phyloP scores from a whole-genome alignment of 2,329 filamentous ascomycete species.

The Graphilbum fragrans region DNA sequence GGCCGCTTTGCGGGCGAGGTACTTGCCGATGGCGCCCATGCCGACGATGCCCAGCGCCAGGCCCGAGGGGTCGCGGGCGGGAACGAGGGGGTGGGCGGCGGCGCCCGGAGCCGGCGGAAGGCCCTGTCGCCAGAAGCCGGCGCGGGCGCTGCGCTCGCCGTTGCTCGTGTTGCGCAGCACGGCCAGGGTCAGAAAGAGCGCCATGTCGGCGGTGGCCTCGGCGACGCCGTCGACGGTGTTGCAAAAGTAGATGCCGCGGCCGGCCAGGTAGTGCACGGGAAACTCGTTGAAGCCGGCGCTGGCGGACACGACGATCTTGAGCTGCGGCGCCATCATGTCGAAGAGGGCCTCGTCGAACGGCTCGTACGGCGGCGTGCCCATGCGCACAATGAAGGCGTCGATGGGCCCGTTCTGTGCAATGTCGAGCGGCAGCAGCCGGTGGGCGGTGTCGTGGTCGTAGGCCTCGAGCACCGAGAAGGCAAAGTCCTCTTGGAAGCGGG shows the following conservation, averaged over 20 bases:
- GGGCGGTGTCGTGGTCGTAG: conserved; percentile 21
- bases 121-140: conserved; percentile 28
- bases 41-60: conserved; percentile 35
- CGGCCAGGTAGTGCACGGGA: conserved; percentile 28
- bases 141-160: conserved; percentile 22
- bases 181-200: conserved; percentile 18
- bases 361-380: conserved; percentile 34
- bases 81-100: conserved; percentile 16
- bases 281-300: conserved; percentile 36
- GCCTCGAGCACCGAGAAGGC: conserved; percentile 26
- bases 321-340: conserved; percentile 25
- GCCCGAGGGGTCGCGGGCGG: conserved; percentile 27
- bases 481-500: conserved; percentile 24
- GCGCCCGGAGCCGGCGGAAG: no score
- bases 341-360: conserved; percentile 33
- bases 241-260: conserved; percentile 36
- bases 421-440: conserved; percentile 22
- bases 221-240: conserved; percentile 40
- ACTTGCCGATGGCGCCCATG: conserved; percentile 33
- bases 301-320: conserved; percentile 32
- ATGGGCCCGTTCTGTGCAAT: conserved; percentile 25
- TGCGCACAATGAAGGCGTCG: conserved; percentile 35
- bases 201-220: conserved; percentile 24
- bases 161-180: conserved; percentile 26
- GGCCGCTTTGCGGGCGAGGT: conserved; percentile 24